Base-by-base conservation (phyloP, 2,329 filamentous ascomycete genomes). In the Triangularia setosa region DNA sequence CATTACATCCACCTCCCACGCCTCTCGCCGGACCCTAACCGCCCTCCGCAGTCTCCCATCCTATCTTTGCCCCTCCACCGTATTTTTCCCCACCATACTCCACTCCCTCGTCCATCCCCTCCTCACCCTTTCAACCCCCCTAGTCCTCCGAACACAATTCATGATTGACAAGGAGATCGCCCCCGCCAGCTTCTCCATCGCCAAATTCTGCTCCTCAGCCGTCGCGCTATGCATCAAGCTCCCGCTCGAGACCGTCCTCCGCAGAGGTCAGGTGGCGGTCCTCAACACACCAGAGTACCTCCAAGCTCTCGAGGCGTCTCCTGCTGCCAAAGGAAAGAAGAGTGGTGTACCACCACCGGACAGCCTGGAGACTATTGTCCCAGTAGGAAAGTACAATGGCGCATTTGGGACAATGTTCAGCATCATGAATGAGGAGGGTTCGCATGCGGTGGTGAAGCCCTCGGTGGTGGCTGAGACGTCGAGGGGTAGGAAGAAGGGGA, bases 351-450 rank as follows among this genome's bases (percentile, higher is more conserved):
- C 40, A 18, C 40, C 40, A 7, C n/a, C n/a, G 21, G 66, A 67
- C 1, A 60, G 75, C 57, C 73, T 91, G 55, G 87, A 92, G 62
- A 93, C 92, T 0, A 88, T 97, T 62, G 87, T 98, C 0, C 87
- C 90, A 2, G 83, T 91, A 0, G 93, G 93, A 2, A 86, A 86
- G 3, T 99, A 97, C 75, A 83, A 86, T 33, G 95, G 95, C n/a
- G 83, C 97, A 1, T 75, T 95, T n/a, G 91, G 92, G 2, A 97
- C 94, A 2, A 93, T 97, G 85, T 94, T 92, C 82, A 86, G 86
- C 65, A 95, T 99, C 66, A 84, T 91, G 1, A 84, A 89, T 35
- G 91, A 96, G 71, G 95, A 99, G 75, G 95, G 95, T 7, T 81
- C 81, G 65, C 80, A 86, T 8, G 77, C 82, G 69, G 76, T 82